Base-by-base conservation (phyloP, 192 early-diverging fungal species). In the Mortierella claussenii region DNA sequence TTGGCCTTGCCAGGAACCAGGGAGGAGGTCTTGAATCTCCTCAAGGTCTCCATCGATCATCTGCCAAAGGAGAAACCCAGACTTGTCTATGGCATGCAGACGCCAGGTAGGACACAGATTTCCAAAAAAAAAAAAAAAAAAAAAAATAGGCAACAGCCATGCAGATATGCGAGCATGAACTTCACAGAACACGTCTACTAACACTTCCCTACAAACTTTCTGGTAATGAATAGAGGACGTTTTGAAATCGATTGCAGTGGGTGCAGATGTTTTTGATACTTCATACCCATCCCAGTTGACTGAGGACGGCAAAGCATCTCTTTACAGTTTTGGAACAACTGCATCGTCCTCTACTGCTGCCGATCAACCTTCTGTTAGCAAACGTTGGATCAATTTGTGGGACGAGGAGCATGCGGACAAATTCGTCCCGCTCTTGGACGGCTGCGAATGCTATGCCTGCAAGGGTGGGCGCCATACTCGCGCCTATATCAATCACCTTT, bases 211-310 rank as follows among this genome's bases (percentile, higher is more conserved):
- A n/a, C n/a, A n/a, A n/a, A n/a, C n/a, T n/a, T n/a, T n/a, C n/a
- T n/a, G n/a, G n/a, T n/a, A n/a, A n/a, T n/a, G n/a, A n/a, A n/a
- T 71, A 85, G 87, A 84, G 69, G 68, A 81, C 20, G 78, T 89
- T 26, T 56, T 89, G 37, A 48, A 42, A 46, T 84, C 78, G n/a
- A 74, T 89, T 43, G 51, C 65, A 1, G 36, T 80, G 4, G 92
- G 92, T 3, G 82, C 88, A 21, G 92, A 94, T 61, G 54, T 94
- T 49, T 91, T 94, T 73, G 90, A 93, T 78, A 86, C 86, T 24
- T 78, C 80, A 51, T 93, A 93, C 68, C 80, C 89, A 20, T 85
- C 68, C 32, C 82, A 85, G 11, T 75, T 88, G 64, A 89, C 90
- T 3, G 86, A 90, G 40, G 81, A 86, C 47, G 92, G 92, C 18